These are phyloP conservation scores for Nemania sp. DNA, from an alignment of 2,329 filamentous ascomycete species.

Conservation along the genomic window DNA sequence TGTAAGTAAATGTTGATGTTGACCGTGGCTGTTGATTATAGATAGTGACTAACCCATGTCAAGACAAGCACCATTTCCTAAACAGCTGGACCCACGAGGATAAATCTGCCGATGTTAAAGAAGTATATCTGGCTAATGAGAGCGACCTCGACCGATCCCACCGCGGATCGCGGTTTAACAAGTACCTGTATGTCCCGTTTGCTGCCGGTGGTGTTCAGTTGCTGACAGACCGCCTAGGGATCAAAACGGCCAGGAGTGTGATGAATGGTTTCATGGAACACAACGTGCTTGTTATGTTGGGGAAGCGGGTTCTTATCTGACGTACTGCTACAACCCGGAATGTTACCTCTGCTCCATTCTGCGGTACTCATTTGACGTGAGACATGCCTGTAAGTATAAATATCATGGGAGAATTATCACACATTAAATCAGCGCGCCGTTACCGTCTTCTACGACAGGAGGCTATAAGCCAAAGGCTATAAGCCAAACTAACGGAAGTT, in stretches of 20 bases:
- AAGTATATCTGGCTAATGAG: not conserved
- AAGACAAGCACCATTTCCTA: not conserved
- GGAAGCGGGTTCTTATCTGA: not conserved
- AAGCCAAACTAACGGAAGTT: not conserved
- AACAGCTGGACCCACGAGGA: not conserved
- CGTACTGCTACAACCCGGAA: not conserved
- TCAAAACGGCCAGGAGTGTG: not conserved
- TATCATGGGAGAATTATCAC: too few species aligned
- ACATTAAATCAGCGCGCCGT: too few species aligned
- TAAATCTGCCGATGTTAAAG: not conserved
- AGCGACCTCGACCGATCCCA: not conserved
- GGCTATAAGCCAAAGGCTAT: not conserved
- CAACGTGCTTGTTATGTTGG: conserved; percentile 2
- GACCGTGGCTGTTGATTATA: not conserved
- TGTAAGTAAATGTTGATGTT: not conserved
- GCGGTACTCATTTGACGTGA: not conserved
- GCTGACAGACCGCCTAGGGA: not conserved
- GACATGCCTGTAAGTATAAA: not conserved
- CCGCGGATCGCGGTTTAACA: not conserved
- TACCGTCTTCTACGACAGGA: too few species aligned
- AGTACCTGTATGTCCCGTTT: not conserved
- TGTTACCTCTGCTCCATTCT: conserved; percentile 1
- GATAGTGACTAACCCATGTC: not conserved
- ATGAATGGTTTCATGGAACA: not conserved
- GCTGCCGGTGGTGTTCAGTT: not conserved